Percentiles rank a stretch among this genome's conserved stretches.
These are phyloP conservation scores for Syzygium aromaticum DNA, from an alignment of 345 rosid genomes.

Conservation along the genomic window DNA sequence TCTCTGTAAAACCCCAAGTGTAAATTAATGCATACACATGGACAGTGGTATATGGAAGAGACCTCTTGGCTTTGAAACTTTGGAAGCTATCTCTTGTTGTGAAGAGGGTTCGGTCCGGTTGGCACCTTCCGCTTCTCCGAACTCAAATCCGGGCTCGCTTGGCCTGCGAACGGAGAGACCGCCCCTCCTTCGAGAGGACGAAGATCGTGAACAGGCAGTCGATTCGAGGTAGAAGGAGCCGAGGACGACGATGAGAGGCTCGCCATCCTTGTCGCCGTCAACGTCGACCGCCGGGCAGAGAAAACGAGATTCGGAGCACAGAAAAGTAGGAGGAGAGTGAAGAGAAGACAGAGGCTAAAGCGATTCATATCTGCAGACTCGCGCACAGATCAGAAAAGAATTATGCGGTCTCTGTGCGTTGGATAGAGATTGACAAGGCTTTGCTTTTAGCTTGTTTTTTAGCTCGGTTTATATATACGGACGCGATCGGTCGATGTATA, in stretches of 20 bases:
- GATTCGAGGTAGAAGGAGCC: background rate
- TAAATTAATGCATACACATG: background rate
- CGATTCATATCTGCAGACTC: background rate
- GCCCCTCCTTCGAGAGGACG: background rate
- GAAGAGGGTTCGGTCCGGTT: conserved; percentile 39
- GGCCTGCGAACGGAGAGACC: background rate
- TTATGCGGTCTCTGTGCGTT: background rate
- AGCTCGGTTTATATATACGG: background rate
- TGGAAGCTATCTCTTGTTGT: conserved; percentile 22
- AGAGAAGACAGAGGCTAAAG: background rate
- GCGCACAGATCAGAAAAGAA: background rate
- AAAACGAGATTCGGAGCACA: background rate
- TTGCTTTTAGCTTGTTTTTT: background rate
- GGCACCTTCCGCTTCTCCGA: conserved; percentile 33
- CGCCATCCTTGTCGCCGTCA: background rate
- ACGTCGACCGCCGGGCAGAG: background rate
- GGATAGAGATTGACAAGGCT: background rate
- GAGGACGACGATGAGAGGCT: background rate
- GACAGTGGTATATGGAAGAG: background rate
- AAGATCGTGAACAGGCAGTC: background rate
- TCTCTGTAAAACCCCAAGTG: background rate
- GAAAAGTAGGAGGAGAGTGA: background rate
- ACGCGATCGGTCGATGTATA: background rate
- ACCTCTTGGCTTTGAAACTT: background rate
- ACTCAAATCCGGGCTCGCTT: background rate